A percentile compares a stretch with the other conserved stretches of the same genome.
Conservation (phyloP, 2,329 filamentous ascomycete genomes). For the Stemphylium lycopersici region DNA sequence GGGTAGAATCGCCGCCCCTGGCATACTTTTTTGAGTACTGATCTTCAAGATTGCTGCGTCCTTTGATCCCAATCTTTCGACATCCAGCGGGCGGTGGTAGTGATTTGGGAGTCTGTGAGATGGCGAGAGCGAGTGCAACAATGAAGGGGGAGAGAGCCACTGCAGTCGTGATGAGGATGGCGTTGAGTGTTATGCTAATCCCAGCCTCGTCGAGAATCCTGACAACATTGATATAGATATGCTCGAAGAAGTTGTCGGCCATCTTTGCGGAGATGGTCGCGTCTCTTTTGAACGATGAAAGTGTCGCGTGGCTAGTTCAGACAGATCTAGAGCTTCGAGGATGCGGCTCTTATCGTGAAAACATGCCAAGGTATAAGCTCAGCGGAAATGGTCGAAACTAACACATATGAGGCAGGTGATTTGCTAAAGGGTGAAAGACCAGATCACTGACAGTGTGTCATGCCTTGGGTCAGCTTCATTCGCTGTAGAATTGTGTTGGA, state of each 20-base stretch:
- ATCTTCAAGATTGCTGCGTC: slow-evolving; percentile 61
- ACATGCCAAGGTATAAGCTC: slow-evolving; percentile 16
- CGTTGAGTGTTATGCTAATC: slow-evolving; percentile 22
- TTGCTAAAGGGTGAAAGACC: background rate
- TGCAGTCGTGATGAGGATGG: slow-evolving; percentile 21
- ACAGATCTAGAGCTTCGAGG: background rate
- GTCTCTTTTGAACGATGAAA: background rate
- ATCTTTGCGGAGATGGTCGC: slow-evolving; percentile 11
- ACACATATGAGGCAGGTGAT: slow-evolving; percentile 18
- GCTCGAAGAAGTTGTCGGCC: slow-evolving; percentile 27
- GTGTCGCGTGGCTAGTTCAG: slow-evolving; percentile 9
- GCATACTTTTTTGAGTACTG: slow-evolving; percentile 61
- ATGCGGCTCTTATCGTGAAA: slow-evolving; percentile 22
- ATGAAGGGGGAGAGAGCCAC: slow-evolving; percentile 27
- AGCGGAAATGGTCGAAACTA: slow-evolving; percentile 11
- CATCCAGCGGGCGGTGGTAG: slow-evolving; percentile 53
- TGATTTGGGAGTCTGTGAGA: slow-evolving; percentile 28
- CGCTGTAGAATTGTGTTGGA: background rate
- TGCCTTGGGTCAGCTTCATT: background rate
- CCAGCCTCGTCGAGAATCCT: slow-evolving; percentile 17
- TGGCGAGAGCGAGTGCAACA: slow-evolving; percentile 30
- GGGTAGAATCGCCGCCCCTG: slow-evolving; percentile 32
- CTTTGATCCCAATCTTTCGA: slow-evolving; percentile 57
- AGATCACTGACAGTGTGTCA: background rate
- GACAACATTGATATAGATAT: slow-evolving; percentile 15